Base-by-base conservation (phyloP, 805 yeast species). In the Candida tammaniensis region DNA sequence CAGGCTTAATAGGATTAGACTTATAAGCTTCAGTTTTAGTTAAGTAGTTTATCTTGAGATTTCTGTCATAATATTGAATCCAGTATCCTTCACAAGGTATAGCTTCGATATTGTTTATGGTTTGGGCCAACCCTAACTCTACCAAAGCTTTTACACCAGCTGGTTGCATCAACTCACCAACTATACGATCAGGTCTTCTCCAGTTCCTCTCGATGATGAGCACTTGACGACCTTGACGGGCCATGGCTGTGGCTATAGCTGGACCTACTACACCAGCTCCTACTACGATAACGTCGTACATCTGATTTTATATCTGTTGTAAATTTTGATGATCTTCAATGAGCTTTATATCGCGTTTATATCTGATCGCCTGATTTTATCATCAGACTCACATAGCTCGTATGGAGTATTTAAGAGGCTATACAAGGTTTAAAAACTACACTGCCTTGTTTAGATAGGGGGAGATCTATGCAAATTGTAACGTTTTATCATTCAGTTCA, bases 211-310 rank as follows among this genome's bases (percentile, higher is more conserved):
- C 99, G 12, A 83, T 68, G 14, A 83, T 70, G 33, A 83, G 59
- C 6, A 93, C 97, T 33, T 73, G 72, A 46, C 95, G 73, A 20
- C 98, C 98, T 52, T 86, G 94, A 48, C 91, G 74, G 1, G 96
- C 98, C 36, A 93, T 64, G 3, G 85, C 88, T 1, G 88, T 83
- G 27, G 97, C 97, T 13, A 91, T 71, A 36, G 91, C 81, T 2
- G 98, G 96, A 1, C 99, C 98, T 16, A 87, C 82, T 14, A 91
- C 95, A 36, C 98, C 98, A n/a, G 98, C 97, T n/a, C 98, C 98
- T 24, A 93, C 79, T 17, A 93, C 83, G 26, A 91, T 80, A 32
- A 82, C 91, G 53, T 93, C 98, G 60, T 77, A 17, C 15, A n/a
- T 4, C 14, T 27, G 29, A 15, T 17, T 27, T 27, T 27, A 19